Evolutionary conservation across 129 eudicot species (phyloP), one percentile per base, ranked within the genome.

Genomic region (Scalesia atractyloides): DNA sequence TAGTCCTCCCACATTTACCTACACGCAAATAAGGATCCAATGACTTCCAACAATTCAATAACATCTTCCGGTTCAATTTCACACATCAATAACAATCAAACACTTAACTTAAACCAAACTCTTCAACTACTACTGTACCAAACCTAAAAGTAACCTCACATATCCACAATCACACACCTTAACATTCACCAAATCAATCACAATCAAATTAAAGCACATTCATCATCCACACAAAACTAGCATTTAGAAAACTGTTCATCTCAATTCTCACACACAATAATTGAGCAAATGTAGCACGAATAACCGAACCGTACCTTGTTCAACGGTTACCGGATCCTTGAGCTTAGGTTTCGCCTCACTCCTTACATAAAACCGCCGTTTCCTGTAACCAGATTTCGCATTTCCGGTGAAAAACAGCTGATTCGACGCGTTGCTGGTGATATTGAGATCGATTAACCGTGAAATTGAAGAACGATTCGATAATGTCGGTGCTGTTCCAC

Each of bases 321-420:
- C 79, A n/a, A 77, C 72, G 12, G 83, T 63, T 72, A 83, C 70
- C 69, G 77, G 77, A 56, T 79, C 92, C 69, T 73, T 71, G 16
- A 83, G 47, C 66, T 68, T 64, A 43, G 84, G 83, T 70, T 73
- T 62, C 4, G 88, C 78, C 67, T 84, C 83, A 67, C 90, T 76
- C 79, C 86, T 73, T 20, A 78, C 77, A 71, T 30, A 52, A 80
- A 86, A 49, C 76, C 66, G 49, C 72, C 78, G 82, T 71, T 76
- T 48, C 66, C 77, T 10, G 74, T 13, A 73, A 79, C 79, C 8
- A 65, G 17, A 67, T 76, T 58, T 36, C 5, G 74, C 37, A 39
- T 54, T 17, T 15, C 64, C 34, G 7, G 78, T 56, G 43, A 80
- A 73, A 14, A 84, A 59, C 16, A 80, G 57, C 34, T 66, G 72